These are phyloP conservation scores for Elaphomyces granulatus DNA, from an alignment of 495 filamentous ascomycete species.

Conservation along the genomic window DNA sequence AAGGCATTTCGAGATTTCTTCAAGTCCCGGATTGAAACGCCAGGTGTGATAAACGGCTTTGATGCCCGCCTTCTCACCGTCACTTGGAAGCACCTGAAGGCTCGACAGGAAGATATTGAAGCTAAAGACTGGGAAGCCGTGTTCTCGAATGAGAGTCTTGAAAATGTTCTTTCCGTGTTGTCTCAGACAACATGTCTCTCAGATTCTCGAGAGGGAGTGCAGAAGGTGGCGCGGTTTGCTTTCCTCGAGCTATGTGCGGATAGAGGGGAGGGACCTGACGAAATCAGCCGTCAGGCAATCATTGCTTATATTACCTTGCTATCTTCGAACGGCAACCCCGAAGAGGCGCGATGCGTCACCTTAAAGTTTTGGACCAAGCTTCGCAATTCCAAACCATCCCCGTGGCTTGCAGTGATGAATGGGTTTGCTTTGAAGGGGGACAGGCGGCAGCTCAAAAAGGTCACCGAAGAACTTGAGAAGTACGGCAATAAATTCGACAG, in stretches of 20 bases:
- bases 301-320: constrained; percentile 39
- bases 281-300: constrained; percentile 29
- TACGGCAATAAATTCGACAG: constrained; percentile 23
- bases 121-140: constrained; percentile 23
- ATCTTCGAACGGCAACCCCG: constrained; percentile 41
- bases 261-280: constrained; percentile 23
- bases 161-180: constrained; percentile 27
- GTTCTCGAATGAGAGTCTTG: constrained; percentile 38
- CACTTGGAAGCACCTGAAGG: constrained; percentile 45
- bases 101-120: constrained; percentile 22
- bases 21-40: constrained; percentile 31
- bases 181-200: constrained; percentile 24
- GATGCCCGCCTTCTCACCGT: constrained; percentile 44
- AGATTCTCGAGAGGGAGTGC: constrained; percentile 19
- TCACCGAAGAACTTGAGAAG: constrained; percentile 16
- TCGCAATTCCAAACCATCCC: constrained; percentile 18
- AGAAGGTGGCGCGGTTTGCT: constrained; percentile 40
- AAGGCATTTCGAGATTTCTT: constrained; percentile 54
- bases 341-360: constrained; percentile 40
- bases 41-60: constrained; percentile 43
- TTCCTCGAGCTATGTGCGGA: constrained; percentile 38
- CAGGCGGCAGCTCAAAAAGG: constrained; percentile 25
- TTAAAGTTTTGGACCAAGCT: constrained; percentile 29
- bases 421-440: constrained; percentile 55
- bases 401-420: constrained; percentile 47